Evolutionary conservation across 176 grass and related monocot genomes (phyloP), one percentile per base, ranked within the genome.

Genomic region (Areca catechu): DNA sequence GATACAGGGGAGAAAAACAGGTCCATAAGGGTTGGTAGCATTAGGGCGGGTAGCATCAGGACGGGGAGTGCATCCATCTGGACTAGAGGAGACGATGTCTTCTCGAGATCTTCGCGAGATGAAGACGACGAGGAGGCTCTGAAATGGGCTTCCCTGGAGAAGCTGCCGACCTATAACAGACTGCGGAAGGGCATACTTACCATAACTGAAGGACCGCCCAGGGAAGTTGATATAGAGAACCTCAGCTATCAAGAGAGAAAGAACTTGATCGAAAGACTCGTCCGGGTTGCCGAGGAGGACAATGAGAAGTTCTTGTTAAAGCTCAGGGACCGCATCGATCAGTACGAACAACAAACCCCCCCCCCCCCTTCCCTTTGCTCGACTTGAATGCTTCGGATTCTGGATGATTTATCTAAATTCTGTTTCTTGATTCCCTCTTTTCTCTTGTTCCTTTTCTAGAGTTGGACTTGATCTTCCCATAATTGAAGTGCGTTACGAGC

Each of bases 51-150:
- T 1, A 80, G 77, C 64, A 69, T 78, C 24, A 49, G 75, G 60
- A 57, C 71, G 50, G 75, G 79, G 71, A 68, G 75, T 10, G 69
- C 57, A 23, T 12, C 9, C 10, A 74, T 52, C 25, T 81, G 77
- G 73, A 72, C 68, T 69, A 34, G 22, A 51, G 73, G 3, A 5
- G 54, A 48, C n/a, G 22, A 70, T 21, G 63, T 73, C 24, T 81
- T 80, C 69, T 81, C 83, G n/a, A 55, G 37, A 58, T 80, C 65
- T 37, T 74, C 77, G 54, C 20, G 59, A 22, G 73, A 77, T 3
- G 82, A 48, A 3, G 82, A 89, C 58, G 86, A 89, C 65, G 81
- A 89, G 81, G 86, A 89, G 74, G 86, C 81, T 14, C 86, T 89
- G 58, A 71, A 74, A 57, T 89, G 86, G 81, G 81, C 86, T 20